A percentile compares a stretch with the other conserved stretches of the same genome.
These are phyloP conservation scores for Pulveroboletus ravenelii DNA, from an alignment of 768 basidiomycete species.

Conservation along the genomic window DNA sequence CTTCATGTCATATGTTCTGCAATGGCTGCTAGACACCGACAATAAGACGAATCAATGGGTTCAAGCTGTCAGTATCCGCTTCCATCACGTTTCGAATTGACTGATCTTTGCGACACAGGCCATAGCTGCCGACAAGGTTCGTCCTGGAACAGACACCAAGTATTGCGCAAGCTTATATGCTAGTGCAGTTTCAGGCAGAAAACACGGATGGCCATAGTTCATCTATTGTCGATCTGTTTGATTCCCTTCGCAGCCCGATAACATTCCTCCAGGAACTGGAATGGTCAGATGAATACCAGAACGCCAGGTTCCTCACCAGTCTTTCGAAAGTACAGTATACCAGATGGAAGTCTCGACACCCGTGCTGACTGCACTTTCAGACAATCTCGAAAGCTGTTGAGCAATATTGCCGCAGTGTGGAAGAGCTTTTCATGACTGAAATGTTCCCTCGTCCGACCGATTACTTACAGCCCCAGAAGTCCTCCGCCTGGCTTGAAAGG, in stretches of 20 bases:
- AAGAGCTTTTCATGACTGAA: constrained; percentile 87
- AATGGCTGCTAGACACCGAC: constrained; percentile 88
- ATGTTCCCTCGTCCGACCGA: constrained; percentile 87
- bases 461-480: constrained; percentile 78
- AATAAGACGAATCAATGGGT: constrained; percentile 94
- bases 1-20: constrained; percentile 83
- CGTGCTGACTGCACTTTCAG: constrained; percentile 36
- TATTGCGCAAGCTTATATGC: constrained; percentile 2
- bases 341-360: background rate
- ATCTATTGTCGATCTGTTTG: constrained; percentile 96
- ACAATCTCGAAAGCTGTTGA: constrained; percentile 89
- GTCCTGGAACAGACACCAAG: constrained; percentile 4
- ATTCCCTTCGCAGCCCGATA: constrained; percentile 87
- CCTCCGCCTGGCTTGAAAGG: constrained; percentile 84
- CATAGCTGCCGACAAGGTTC: constrained; percentile 76
- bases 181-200: constrained; percentile 69
- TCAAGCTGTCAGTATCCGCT: constrained; percentile 58
- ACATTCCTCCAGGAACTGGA: constrained; percentile 83
- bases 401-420: constrained; percentile 84
- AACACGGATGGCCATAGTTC: constrained; percentile 82
- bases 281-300: constrained; percentile 89
- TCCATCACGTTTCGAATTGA: background rate
- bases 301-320: constrained; percentile 85
- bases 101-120: constrained; percentile 44
- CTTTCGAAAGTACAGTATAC: constrained; percentile 68